A percentile compares a stretch with the other conserved stretches of the same genome.
These are phyloP conservation scores for Stylonectria norvegica DNA, from an alignment of 2,329 filamentous ascomycete species.

Conservation along the genomic window DNA sequence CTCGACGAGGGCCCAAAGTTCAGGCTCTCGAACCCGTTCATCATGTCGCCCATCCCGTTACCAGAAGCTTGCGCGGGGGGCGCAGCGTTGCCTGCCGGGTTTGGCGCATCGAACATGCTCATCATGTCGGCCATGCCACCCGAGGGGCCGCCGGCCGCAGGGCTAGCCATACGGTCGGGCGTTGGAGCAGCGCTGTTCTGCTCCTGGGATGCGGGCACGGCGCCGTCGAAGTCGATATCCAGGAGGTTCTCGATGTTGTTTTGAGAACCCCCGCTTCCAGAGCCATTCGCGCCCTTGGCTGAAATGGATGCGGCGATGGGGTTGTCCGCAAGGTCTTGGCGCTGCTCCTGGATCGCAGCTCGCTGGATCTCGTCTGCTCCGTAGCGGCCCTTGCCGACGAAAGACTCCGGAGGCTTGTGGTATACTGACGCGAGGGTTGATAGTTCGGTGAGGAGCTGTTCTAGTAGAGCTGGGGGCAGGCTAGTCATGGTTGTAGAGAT, in stretches of 20 bases:
- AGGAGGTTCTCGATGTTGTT: constrained; percentile 91
- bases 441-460: constrained; percentile 85
- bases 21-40: constrained; percentile 83
- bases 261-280: constrained; percentile 52
- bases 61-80: constrained; percentile 38
- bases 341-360: constrained; percentile 93
- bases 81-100: constrained; percentile 45
- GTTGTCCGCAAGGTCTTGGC: constrained; percentile 87
- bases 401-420: constrained; percentile 97
- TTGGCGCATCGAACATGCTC: constrained; percentile 66
- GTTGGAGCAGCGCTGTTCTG: constrained; percentile 54
- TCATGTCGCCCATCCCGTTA: constrained; percentile 77
- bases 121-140: constrained; percentile 61
- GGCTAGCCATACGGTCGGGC: constrained; percentile 66
- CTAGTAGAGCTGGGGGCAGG: constrained; percentile 76
- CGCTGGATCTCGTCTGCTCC: constrained; percentile 92
- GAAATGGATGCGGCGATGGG: constrained; percentile 84
- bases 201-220: constrained; percentile 82
- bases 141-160: constrained; percentile 41
- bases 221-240: constrained; percentile 94
- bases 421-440: constrained; percentile 96
- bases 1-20: constrained; percentile 62
- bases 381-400: constrained; percentile 90
- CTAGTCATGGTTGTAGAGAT: constrained; percentile 94
- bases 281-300: constrained; percentile 64